Base-by-base conservation (phyloP, 2,329 filamentous ascomycete genomes). In the Zarea fungicola region DNA sequence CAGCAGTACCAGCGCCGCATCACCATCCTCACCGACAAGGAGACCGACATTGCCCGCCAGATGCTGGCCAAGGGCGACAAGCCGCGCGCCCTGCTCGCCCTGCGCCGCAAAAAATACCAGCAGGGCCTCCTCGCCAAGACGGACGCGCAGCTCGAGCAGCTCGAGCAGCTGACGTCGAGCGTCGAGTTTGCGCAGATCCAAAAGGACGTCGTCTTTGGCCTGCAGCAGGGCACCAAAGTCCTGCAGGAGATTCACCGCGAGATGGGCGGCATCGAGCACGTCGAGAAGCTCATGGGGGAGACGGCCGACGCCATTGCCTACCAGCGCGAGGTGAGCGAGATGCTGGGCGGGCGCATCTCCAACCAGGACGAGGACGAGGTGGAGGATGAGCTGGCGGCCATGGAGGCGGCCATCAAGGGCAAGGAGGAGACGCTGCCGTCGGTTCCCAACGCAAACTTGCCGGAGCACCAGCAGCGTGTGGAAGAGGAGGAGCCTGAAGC, bases 311-410 rank as follows among this genome's bases (percentile, higher is more conserved):
- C 90, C 7, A 81, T 89, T 59, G 89, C 89, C 25, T 97, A 97
- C 69, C 92, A 97, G 66, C 60, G 95, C 87, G 92, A 99, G 73
- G 80, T 99, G 58, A 93, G 85, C 69, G 89, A 95, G 42, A 87
- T 96, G 79, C 80, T 99, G 3, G 87, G 85, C 28, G 87, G 87
- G 11, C 83, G 85, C 58, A 91, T 99, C 73, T 89, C 90, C 13
- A 93, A 90, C 62, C 87, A 95, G 60, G 93, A 99, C 67, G 93
- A 99, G 67, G 92, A 97, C 62, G 93, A 96, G 62, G 93, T 99
- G 28, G 93, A 99, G 65, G 91, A 96, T 62, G 93, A 99, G 70
- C 74, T 99, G 45, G 89, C 87, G 48, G 85, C 84, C 1, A 75
- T 99, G 55, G 87, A 91, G 65, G 62, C 66, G 52, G 66, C 70